Evolutionary conservation across 108 stramenopile species (phyloP), one percentile per base, ranked within the genome.

Genomic region (Pseudonitzschia multiseries): DNA sequence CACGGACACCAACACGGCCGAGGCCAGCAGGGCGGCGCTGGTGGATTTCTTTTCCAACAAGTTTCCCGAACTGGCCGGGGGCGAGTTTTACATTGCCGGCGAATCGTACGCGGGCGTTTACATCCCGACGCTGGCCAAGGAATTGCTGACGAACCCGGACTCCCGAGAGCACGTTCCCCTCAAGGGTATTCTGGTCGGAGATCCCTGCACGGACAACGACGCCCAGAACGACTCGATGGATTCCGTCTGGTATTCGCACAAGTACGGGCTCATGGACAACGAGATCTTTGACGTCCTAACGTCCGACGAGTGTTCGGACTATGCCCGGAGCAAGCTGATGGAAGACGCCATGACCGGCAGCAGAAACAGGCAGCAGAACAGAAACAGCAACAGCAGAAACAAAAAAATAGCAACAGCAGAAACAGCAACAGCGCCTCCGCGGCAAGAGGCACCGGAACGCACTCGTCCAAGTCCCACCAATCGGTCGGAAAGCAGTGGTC

Each of bases 91-190:
- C 83, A 88, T 96, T 59, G 79, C 91, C 21, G 74, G 95, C n/a
- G 95, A 96, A 75, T 80, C 78, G 27, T 96, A 96, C 77, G 92
- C 91, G 14, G 79, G 79, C 15, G 86, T 96, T 0, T 96, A 96
- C 70, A 86, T 91, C 54, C 95, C 95, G 3, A 93, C 92, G n/a
- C 80, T 96, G 62, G 76, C 95, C 50, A 81, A 89, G 60, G 87
- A 89, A 64, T 72, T 89, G 17, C 57, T 89, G 50, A 81, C 79
- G 29, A 57, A 87, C 76, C 24, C 48, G 0, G 52, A 66, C 20
- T 20, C 61, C 20, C 57, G 75, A 22, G 51, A 77, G 22, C 72
- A 78, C 24, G 46, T 67, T 0, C 43, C 43, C 18, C 70, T 90
- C 33, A 75, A 75, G 42, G 89, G 89, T 9, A 73, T 87, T 46